Evolutionary conservation across 306 rosid genomes (phyloP), one percentile per base, ranked within the genome.

Genomic region (Pachyrhizus erosus): DNA sequence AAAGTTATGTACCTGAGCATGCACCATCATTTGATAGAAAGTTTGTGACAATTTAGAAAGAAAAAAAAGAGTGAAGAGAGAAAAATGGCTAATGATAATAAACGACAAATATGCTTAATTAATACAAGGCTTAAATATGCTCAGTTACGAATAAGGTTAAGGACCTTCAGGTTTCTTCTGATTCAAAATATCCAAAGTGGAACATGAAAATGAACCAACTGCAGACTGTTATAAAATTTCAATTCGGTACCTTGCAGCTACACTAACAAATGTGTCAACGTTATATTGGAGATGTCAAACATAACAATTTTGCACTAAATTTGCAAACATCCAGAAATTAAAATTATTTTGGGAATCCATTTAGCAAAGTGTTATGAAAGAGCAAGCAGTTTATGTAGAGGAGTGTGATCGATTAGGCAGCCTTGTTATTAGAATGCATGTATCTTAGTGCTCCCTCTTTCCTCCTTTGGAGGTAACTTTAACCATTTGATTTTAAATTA

Each of bases 291-390:
- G 70, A 78, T 80, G 73, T 48, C 80, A 83, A 83, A 46, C 64
- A 55, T 80, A 75, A 79, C 21, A 86, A 71, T 80, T 54, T 83
- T 65, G 46, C 45, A 40, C 57, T 46, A 45, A 71, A 54, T 80
- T 80, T 87, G 29, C 40, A 71, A 76, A 80, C 65, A 55, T 84
- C 68, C 84, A 87, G 90, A 73, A 20, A 65, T 54, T 87, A 79
- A 87, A 73, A 78, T 37, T 73, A 17, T 87, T 83, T 14, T 87
- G 87, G 86, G 79, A 84, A 48, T 84, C 86, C 64, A 42, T 84
- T 45, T 77, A 81, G 85, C 86, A 77, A 84, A 86, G 78, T 66
- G 73, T 68, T 42, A 27, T 39, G 79, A 54, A 80, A 67, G 86
- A 55, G 62, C 39, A 73, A 34, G 48, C 4, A 14, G 78, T 67